phyloP scores from a whole-genome alignment of 768 basidiomycete genomes.

The Suillus paluster region DNA sequence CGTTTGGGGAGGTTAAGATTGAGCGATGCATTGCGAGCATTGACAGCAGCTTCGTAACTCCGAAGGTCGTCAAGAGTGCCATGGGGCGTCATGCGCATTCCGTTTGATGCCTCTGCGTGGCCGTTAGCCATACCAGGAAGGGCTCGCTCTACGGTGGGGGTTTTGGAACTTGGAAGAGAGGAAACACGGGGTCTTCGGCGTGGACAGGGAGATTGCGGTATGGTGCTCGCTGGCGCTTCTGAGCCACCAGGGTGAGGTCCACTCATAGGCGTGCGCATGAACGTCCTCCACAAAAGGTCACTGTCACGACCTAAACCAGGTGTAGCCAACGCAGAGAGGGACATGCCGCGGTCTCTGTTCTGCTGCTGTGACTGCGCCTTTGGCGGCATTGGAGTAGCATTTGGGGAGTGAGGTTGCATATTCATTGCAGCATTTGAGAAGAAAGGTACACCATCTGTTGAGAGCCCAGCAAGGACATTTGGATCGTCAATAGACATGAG shows the following conservation, averaged over 20 bases:
- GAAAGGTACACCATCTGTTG: slow-evolving; percentile 64
- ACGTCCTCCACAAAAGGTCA: slow-evolving; percentile 75
- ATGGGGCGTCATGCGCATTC: slow-evolving; percentile 46
- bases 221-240: slow-evolving; percentile 17
- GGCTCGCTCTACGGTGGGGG: slow-evolving; percentile 48
- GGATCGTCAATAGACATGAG: slow-evolving; percentile 79
- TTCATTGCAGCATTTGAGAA: slow-evolving; percentile 45
- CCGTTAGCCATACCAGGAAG: slow-evolving; percentile 23
- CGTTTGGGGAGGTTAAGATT: slow-evolving; percentile 57
- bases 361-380: slow-evolving; percentile 26
- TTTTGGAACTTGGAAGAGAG: slow-evolving; percentile 71
- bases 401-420: slow-evolving; percentile 42
- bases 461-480: slow-evolving; percentile 64
- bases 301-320: slow-evolving; percentile 38
- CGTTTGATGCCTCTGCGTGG: slow-evolving; percentile 26
- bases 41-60: slow-evolving; percentile 76
- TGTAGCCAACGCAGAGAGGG: slow-evolving; percentile 34
- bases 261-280: slow-evolving; percentile 67
- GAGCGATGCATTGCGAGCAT: slow-evolving; percentile 67
- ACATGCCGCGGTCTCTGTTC: slow-evolving; percentile 28
- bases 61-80: slow-evolving; percentile 63
- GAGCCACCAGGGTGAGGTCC: slow-evolving; percentile 30
- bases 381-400: slow-evolving; percentile 52
- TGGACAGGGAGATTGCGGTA: slow-evolving; percentile 33
- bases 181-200: slow-evolving; percentile 59